Percentiles rank a stretch among this genome's conserved stretches.
Evolutionary conservation across 495 filamentous ascomycete genomes (phyloP).

Genomic region (Endocarpon pusillum): DNA sequence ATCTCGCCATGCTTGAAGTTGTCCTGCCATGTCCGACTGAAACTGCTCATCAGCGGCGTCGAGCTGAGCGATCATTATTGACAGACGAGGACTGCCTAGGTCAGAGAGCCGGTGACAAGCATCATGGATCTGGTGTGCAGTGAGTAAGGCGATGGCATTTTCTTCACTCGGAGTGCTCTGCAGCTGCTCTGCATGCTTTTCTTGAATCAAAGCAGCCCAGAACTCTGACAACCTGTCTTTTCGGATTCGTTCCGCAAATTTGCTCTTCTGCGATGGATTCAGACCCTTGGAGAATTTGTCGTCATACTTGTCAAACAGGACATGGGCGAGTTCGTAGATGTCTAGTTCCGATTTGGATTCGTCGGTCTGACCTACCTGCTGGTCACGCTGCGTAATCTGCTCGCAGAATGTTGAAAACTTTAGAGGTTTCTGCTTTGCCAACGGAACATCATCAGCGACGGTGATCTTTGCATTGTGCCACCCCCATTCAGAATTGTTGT

Average conservation of each 20-base stretch:
- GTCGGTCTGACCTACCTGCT: constrained; percentile 6
- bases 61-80: constrained; percentile 67
- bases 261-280: constrained; percentile 20
- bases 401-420: constrained; percentile 5
- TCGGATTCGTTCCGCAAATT: constrained; percentile 32
- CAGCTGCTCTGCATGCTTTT: constrained; percentile 30
- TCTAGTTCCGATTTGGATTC: constrained; percentile 35
- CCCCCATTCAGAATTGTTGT: constrained; percentile 20
- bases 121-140: constrained; percentile 56
- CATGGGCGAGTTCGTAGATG: constrained; percentile 61
- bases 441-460: constrained; percentile 26
- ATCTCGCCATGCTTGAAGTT: constrained; percentile 71
- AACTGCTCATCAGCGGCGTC: constrained; percentile 41
- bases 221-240: constrained; percentile 33
- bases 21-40: constrained; percentile 50
- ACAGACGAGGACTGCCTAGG: constrained; percentile 59
- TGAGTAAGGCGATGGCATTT: constrained; percentile 63
- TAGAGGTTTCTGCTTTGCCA: constrained; percentile 19
- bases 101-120: constrained; percentile 64
- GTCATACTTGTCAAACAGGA: constrained; percentile 63
- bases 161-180: constrained; percentile 49
- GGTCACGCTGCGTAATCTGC: constrained; percentile 11
- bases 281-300: constrained; percentile 27
- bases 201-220: constrained; percentile 30
- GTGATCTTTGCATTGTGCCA: constrained; percentile 25